Base-by-base conservation (phyloP, 2,329 filamentous ascomycete species). In the Nemania sp. region DNA sequence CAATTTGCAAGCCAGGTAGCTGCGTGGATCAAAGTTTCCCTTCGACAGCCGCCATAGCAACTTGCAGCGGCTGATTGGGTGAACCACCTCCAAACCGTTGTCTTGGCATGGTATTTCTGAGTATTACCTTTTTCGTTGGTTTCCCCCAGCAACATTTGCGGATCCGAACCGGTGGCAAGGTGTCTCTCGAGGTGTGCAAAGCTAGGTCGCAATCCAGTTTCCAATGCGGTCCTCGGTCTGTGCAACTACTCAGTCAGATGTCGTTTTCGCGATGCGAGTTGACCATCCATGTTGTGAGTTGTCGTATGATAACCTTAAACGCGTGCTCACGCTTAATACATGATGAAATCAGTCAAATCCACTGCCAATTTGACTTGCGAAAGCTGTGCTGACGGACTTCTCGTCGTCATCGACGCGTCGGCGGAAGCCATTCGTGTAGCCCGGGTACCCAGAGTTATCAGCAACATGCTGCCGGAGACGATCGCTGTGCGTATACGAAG, bases 371-470 rank as follows among this genome's bases (percentile, higher is more conserved):
- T 97, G 94, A 76, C 91, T 97, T 57, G 93, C 92, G 75, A 97
- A 99, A 43, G 92, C 92, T 47, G 94, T 97, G 68, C 91, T 96
- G 66, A 97, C 85, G 73, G 93, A 97, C 75, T 94, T 91, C 67
- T 94, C 91, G 70, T 97, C 94, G 63, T 99, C 94, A 63, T 99
- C 94, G 58, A 88, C 84, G 47, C 78, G 80, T 65, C 86, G 88
- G 48, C 83, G 86, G 67, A 83, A 90, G 47, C 86, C 84, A 69
- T 86, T 90, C 59, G 81, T 78, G 23, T 79, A 80, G 39, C 84
- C 84, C 59, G 83, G 78, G 44, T 89, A 88, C 8, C 87, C 86
- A 56, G 87, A 88, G 63, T 86, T 91, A 72, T 97, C 94, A 23
- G 97, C 90, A 66, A 96, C 64, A 49, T 67, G 97, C 64, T 94